A percentile compares a stretch with the other conserved stretches of the same genome.
These are phyloP conservation scores for Populus tremula DNA, from an alignment of 345 rosid genomes.

Conservation along the genomic window DNA sequence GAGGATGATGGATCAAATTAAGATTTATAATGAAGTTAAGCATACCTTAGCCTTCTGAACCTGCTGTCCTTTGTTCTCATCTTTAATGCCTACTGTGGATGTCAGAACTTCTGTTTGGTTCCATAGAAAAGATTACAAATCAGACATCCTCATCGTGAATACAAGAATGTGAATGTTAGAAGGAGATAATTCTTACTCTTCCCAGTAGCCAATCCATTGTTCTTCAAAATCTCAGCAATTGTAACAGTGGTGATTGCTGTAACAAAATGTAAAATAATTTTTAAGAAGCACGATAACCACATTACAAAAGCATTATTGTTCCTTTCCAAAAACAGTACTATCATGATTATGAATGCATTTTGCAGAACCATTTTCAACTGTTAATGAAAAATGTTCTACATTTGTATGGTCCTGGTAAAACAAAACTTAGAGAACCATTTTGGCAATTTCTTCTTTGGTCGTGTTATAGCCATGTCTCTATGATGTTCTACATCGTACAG, in stretches of 20 bases:
- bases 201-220: slow-evolving; percentile 80
- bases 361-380: neutral
- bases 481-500: neutral
- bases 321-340: neutral
- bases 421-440: neutral
- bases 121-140: neutral
- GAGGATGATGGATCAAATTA: neutral
- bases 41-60: slow-evolving; percentile 85
- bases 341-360: neutral
- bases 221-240: slow-evolving; percentile 90
- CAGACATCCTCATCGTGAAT: neutral
- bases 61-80: slow-evolving; percentile 68
- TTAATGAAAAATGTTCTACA: neutral
- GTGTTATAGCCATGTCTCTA: neutral
- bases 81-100: slow-evolving; percentile 84
- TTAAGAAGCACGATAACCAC: neutral
- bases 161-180: neutral
- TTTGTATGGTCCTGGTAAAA: neutral
- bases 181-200: slow-evolving; percentile 50
- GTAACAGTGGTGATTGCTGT: slow-evolving; percentile 28
- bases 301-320: slow-evolving; percentile 14
- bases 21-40: neutral
- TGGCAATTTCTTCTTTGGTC: neutral
- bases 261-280: neutral
- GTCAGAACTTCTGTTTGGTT: slow-evolving; percentile 64